Base-by-base conservation (phyloP, 306 rosid genomes). In the Pueraria montana region DNA sequence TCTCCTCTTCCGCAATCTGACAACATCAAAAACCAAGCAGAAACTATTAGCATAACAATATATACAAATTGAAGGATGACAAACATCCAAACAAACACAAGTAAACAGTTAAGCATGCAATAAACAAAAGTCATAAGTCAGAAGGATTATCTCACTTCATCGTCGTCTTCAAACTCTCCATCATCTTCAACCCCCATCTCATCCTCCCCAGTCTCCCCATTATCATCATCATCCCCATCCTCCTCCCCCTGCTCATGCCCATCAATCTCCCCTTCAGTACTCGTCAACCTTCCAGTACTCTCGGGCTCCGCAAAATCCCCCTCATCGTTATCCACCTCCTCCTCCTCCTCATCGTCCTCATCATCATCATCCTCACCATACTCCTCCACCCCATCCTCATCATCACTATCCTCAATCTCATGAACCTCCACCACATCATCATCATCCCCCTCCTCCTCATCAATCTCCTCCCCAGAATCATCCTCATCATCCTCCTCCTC, bases 201-300 rank as follows among this genome's bases (percentile, higher is more conserved):
- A 32, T 92, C 98, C 74, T 94, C 97, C 0, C 95, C 97, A 12
- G 97, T 92, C 92, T 92, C 98, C 30, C 93, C 97, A 48, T 88
- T 90, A 58, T 92, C 98, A 79, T 94, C 97, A 38, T 92, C 98
- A 8, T 88, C 94, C 3, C 86, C 97, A 48, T 86, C 97, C 83
- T 92, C 97, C 89, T 94, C 97, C 13, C 98, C 97, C 76, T 94
- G 97, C 62, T 94, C 98, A 16, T 94, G 98, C 20, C 96, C 98
- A 82, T 94, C 98, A 63, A 94, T 94, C 87, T 94, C 98, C 0
- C 98, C 98, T 30, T 94, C 98, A 0, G 96, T 79, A 82, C 93
- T 89, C 4, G 89, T 46, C 87, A 94, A 77, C 61, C 91, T 43
- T 17, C 94, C 92, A 5, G 94, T 87, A 77, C 93, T 87, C 89